These are phyloP conservation scores for Parasarocladium wereldwijsianum DNA, from an alignment of 2,329 filamentous ascomycete species.

Conservation along the genomic window DNA sequence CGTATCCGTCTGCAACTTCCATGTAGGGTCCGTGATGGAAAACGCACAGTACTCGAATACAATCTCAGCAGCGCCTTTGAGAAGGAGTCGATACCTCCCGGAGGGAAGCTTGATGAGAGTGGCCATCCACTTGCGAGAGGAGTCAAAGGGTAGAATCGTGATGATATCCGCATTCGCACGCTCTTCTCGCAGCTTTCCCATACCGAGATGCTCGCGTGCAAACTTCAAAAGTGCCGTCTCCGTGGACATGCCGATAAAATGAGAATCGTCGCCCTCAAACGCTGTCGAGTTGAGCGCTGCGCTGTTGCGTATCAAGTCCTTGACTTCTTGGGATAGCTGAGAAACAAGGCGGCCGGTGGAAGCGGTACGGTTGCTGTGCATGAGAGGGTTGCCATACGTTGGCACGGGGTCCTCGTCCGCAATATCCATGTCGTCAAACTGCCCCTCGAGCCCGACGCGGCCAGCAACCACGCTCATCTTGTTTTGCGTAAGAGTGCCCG, in stretches of 20 bases:
- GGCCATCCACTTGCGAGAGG: slow-evolving; percentile 37
- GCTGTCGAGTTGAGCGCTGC: slow-evolving; percentile 41
- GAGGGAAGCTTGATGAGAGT: slow-evolving; percentile 29
- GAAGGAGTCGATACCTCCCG: slow-evolving; percentile 28
- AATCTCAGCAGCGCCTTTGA: slow-evolving; percentile 43
- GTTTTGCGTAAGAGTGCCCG: slow-evolving; percentile 42
- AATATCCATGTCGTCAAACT: slow-evolving; percentile 11
- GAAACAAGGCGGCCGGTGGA: slow-evolving; percentile 13
- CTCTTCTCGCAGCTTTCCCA: slow-evolving; percentile 26
- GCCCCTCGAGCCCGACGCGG: slow-evolving; percentile 22
- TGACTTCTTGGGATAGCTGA: slow-evolving; percentile 1
- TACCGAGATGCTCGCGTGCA: slow-evolving; percentile 30
- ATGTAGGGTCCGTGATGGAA: slow-evolving; percentile 28
- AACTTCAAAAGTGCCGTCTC: slow-evolving; percentile 37
- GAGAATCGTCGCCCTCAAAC: slow-evolving; percentile 31
- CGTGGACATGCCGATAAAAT: slow-evolving; percentile 39
- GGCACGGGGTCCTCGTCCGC: background rate
- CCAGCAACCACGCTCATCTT: slow-evolving; percentile 40
- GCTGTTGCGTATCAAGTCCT: background rate
- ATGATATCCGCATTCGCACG: slow-evolving; percentile 27
- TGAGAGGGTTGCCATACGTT: background rate
- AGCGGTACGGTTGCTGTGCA: background rate
- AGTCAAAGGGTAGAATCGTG: slow-evolving; percentile 38
- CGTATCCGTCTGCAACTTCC: slow-evolving; percentile 1
- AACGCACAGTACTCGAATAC: slow-evolving; percentile 27